These are phyloP conservation scores for Prunus dulcis DNA, from an alignment of 306 rosid species.

Conservation along the genomic window DNA sequence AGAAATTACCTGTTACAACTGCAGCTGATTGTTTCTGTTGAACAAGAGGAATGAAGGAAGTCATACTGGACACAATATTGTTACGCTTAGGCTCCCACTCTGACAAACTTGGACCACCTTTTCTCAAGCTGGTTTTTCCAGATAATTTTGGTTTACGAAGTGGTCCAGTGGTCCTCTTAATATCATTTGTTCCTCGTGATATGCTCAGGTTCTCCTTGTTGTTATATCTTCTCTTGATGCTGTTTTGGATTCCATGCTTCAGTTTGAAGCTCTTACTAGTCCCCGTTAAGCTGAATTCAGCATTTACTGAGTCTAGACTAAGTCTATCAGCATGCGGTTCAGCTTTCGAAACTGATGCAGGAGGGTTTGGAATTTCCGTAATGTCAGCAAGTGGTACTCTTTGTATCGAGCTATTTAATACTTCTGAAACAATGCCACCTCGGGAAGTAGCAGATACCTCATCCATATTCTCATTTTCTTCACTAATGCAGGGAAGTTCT, in stretches of 20 bases:
- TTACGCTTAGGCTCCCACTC: slow-evolving; percentile 42
- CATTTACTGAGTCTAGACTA: slow-evolving; percentile 48
- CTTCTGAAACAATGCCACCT: slow-evolving; percentile 33
- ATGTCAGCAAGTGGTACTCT: slow-evolving; percentile 63
- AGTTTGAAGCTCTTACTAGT: slow-evolving; percentile 44
- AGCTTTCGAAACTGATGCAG: slow-evolving; percentile 50
- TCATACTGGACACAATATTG: slow-evolving; percentile 67
- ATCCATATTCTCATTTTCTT: slow-evolving; percentile 77
- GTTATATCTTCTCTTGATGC: slow-evolving; percentile 35
- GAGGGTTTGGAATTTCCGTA: slow-evolving; percentile 38
- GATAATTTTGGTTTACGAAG: slow-evolving; percentile 56
- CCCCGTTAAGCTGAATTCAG: slow-evolving; percentile 44
- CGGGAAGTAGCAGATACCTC: slow-evolving; percentile 50
- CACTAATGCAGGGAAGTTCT: slow-evolving; percentile 87
- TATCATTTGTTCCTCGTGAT: slow-evolving; percentile 46
- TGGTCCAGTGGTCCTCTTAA: slow-evolving; percentile 46
- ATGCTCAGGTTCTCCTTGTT: slow-evolving; percentile 48
- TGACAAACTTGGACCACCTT: slow-evolving; percentile 38
- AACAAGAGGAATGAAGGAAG: slow-evolving; percentile 92
- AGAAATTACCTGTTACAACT: slow-evolving; percentile 56
- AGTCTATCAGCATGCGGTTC: slow-evolving; percentile 32
- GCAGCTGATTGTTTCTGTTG: slow-evolving; percentile 88
- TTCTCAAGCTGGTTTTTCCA: slow-evolving; percentile 47
- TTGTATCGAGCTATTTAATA: slow-evolving; percentile 21
- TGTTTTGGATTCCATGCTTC: slow-evolving; percentile 43